Percentiles rank a stretch among this genome's conserved stretches.
Conservation (phyloP, 768 basidiomycete genomes). For the Tulasnella sp. region DNA sequence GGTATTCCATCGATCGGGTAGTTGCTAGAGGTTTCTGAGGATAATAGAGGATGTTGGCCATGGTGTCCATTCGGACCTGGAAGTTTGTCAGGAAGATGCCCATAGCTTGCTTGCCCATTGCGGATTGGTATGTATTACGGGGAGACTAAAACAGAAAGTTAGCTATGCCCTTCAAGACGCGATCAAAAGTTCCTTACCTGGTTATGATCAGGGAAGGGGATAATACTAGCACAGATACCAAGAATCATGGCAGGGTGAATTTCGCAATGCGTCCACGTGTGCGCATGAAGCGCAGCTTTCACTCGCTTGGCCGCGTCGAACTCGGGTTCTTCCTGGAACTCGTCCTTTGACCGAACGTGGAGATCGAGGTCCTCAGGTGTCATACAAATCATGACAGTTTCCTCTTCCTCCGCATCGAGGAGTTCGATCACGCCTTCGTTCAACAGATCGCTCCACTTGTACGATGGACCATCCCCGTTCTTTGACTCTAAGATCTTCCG, state of each 20-base stretch:
- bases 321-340: conserved; percentile 50
- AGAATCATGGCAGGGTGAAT: conserved; percentile 99
- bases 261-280: conserved; percentile 98
- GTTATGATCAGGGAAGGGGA: conserved; percentile 99
- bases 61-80: conserved; percentile 98
- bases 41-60: conserved; percentile 99
- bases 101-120: conserved; percentile 99
- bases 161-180: neutral
- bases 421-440: conserved; percentile 86
- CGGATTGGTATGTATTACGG: conserved; percentile 99
- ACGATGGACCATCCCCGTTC: conserved; percentile 23
- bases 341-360: conserved; percentile 54
- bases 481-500: conserved; percentile 50
- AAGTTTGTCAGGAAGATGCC: conserved; percentile 98
- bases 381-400: conserved; percentile 99
- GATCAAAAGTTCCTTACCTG: conserved; percentile 45
- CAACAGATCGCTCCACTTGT: conserved; percentile 76
- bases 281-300: conserved; percentile 72
- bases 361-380: conserved; percentile 90
- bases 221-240: conserved; percentile 96
- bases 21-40: conserved; percentile 98
- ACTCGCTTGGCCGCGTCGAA: conserved; percentile 82
- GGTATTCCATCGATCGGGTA: conserved; percentile 97
- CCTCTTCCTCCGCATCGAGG: conserved; percentile 97
- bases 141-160: conserved; percentile 55